phyloP scores from a whole-genome alignment of 371 early-diverging fungal species.

The Chytridium lagenaria region DNA sequence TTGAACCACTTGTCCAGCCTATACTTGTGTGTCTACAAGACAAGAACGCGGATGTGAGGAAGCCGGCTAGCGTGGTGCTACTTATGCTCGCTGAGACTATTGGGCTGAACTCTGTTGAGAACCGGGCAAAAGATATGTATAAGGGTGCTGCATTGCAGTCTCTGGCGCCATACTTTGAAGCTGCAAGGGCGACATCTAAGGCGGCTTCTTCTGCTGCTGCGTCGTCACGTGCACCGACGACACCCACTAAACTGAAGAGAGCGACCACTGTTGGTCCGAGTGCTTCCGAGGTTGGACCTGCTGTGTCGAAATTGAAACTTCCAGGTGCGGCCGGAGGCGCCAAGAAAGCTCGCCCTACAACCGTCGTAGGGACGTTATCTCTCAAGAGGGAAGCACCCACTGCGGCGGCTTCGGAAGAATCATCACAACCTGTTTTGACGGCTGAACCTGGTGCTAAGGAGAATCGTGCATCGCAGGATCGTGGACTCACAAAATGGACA shows the following conservation, averaged over 20 bases:
- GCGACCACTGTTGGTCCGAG: background rate
- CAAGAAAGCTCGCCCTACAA: background rate
- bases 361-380: background rate
- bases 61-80: slow-evolving; percentile 76
- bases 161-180: slow-evolving; percentile 45
- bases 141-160: slow-evolving; percentile 47
- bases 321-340: background rate
- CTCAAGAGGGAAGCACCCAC: slow-evolving; percentile 18
- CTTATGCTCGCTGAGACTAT: slow-evolving; percentile 63
- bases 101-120: slow-evolving; percentile 66
- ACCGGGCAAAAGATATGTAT: slow-evolving; percentile 60
- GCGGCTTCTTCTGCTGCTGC: slow-evolving; percentile 23
- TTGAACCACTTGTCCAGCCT: slow-evolving; percentile 69
- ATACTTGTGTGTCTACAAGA: slow-evolving; percentile 85
- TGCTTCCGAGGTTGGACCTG: slow-evolving; percentile 1
- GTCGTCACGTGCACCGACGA: background rate
- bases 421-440: slow-evolving; percentile 61
- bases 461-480: slow-evolving; percentile 72
- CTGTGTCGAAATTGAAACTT: background rate
- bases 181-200: slow-evolving; percentile 14
- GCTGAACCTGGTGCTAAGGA: slow-evolving; percentile 74
- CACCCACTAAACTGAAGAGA: slow-evolving; percentile 13
- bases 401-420: background rate
- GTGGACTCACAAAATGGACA: slow-evolving; percentile 68
- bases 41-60: slow-evolving; percentile 87